Base-by-base conservation (phyloP, 305 asterid genomes). In the Fraxinus albicans region DNA sequence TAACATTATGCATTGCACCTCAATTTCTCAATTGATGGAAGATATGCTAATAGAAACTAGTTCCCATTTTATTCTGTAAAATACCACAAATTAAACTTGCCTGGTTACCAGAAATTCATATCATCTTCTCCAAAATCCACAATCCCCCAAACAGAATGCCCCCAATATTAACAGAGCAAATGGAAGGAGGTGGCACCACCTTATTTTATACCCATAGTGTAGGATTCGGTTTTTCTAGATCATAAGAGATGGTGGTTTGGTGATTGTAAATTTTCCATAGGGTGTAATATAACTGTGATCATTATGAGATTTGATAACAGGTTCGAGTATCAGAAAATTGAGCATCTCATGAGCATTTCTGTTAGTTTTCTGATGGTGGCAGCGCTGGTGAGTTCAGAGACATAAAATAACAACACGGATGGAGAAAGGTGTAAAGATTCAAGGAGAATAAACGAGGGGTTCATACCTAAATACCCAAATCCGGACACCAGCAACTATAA, bases 401-500 rank as follows among this genome's bases (percentile, higher is more conserved):
- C 65, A n/a, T n/a, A 55, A 55, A 55, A 55, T n/a, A 55, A 55
- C 25, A 55, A 55, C 67, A 55, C 25, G 1, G 67, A n/a, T 55
- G 67, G 67, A 55, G 67, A 55, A n/a, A 55, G 67, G 25, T 55
- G 27, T 55, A n/a, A 19, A 65, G 34, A 65, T 60, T 60, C 70
- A 84, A 73, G 63, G 44, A 31, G 42, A 58, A 77, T 69, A 73
- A 19, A 27, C 31, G 33, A 27, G 77, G 19, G 44, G 65, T 79
- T 80, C 85, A 17, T 85, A 96, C 99, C 99, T 96, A 85, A 89
- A 95, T 76, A 96, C 99, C 99, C 99, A 96, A 79, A 95, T 92
- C 89, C 95, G 87, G 80, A 93, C 75, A 77, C 98, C 98, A 63
- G 95, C 96, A 21, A 91, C 90, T 67, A 93, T 93, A 23, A 96